These are phyloP conservation scores for Phaffia tasmanica DNA, from an alignment of 768 basidiomycete species.

Conservation along the genomic window DNA sequence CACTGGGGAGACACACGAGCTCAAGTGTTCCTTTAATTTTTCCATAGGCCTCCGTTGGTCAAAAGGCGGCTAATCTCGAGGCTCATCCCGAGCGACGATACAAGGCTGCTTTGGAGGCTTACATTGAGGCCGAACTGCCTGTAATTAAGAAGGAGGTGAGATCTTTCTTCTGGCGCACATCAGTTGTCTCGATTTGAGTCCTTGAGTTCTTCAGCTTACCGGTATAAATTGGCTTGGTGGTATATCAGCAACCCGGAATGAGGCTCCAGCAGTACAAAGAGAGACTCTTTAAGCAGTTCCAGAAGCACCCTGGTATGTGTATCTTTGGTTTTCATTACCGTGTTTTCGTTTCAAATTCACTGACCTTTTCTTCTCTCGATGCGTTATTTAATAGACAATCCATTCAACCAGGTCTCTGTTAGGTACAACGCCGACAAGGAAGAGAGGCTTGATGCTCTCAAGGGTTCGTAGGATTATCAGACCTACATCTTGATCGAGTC, in stretches of 20 bases:
- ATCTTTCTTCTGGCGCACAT: not conserved
- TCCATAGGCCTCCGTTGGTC: constrained; percentile 17
- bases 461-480: constrained; percentile 34
- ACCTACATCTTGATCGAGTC: not conserved
- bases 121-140: constrained; percentile 75
- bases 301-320: constrained; percentile 57
- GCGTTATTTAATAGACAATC: constrained; percentile 1
- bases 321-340: not conserved
- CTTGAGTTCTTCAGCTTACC: constrained; percentile 27
- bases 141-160: constrained; percentile 55
- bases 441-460: constrained; percentile 67
- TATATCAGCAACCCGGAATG: constrained; percentile 65
- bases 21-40: not conserved
- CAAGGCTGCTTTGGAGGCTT: constrained; percentile 88
- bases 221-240: not conserved
- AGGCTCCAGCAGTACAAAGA: constrained; percentile 91
- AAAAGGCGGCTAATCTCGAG: constrained; percentile 18
- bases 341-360: not conserved
- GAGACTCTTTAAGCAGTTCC: constrained; percentile 82
- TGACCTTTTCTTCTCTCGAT: not conserved
- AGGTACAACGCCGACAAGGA: constrained; percentile 75
- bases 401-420: constrained; percentile 67
- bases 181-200: constrained; percentile 36
- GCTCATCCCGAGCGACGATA: constrained; percentile 60
- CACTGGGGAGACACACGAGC: not conserved